Conservation (phyloP, 2,329 filamentous ascomycete species). For the Paramyrothecium sp. region DNA sequence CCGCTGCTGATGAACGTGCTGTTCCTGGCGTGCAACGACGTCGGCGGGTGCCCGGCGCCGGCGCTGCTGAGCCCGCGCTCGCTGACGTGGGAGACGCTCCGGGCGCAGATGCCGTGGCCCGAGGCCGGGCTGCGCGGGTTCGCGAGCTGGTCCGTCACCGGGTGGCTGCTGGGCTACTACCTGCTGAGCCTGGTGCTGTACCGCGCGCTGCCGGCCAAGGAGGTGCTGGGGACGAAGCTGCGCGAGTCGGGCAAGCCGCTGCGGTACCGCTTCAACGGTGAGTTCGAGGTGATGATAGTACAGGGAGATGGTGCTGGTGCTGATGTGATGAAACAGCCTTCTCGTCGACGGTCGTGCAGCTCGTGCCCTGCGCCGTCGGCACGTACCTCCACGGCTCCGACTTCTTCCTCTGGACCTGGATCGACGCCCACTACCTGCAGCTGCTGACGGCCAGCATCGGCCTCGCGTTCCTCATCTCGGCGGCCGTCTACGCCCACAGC, state of each 20-base stretch:
- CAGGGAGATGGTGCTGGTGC: rapidly evolving
- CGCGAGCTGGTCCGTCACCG: constrained; percentile 62
- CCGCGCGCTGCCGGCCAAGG: constrained; percentile 68
- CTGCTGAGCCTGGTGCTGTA: constrained; percentile 69
- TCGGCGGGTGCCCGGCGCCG: constrained; percentile 81
- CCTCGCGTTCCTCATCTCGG: constrained; percentile 67
- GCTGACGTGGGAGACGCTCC: constrained; percentile 66
- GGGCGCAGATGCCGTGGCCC: constrained; percentile 75
- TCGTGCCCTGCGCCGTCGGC: constrained; percentile 66
- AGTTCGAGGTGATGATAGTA: constrained; percentile 8
- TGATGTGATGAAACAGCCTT: constrained; percentile 54
- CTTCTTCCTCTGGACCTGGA: constrained; percentile 84
- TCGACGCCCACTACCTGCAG: constrained; percentile 83
- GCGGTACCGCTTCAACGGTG: constrained; percentile 76
- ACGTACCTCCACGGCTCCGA: constrained; percentile 73
- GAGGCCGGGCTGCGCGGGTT: constrained; percentile 64
- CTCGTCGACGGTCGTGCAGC: constrained; percentile 66
- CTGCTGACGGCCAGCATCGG: constrained; percentile 79
- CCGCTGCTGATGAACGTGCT: constrained; percentile 72
- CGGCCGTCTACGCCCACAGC: constrained; percentile 74
- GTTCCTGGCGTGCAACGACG: constrained; percentile 82
- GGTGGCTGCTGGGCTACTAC: constrained; percentile 74
- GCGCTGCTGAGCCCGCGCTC: constrained; percentile 68
- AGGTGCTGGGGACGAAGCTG: constrained; percentile 66
- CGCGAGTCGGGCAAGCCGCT: constrained; percentile 62